A percentile compares a stretch with the other conserved stretches of the same genome.
Conservation (phyloP, 1,284 basidiomycete species). For the Boletus calvinii region DNA sequence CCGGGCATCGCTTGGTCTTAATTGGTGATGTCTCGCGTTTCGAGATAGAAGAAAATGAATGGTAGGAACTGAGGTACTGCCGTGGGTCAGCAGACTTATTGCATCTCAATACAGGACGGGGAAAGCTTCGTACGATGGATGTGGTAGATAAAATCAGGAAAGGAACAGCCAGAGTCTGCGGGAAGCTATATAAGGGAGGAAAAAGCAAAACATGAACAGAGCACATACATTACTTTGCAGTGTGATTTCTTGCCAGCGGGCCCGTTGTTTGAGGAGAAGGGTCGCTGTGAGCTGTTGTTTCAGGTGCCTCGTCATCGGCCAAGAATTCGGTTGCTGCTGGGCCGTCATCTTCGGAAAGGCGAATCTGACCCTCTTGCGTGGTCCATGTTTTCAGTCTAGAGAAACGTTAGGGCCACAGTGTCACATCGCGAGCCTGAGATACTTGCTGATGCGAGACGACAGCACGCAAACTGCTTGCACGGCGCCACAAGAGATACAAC, state of each 20-base stretch:
- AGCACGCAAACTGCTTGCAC: slow-evolving; percentile 53
- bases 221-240: slow-evolving; percentile 10
- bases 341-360: slow-evolving; percentile 70
- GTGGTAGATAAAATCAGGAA: neutral
- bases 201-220: neutral
- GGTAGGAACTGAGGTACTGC: neutral
- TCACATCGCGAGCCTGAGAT: slow-evolving; percentile 2
- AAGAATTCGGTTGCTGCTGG: slow-evolving; percentile 66
- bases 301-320: slow-evolving; percentile 51
- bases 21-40: neutral
- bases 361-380: slow-evolving; percentile 55
- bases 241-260: neutral
- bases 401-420: neutral
- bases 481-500: slow-evolving; percentile 65
- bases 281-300: slow-evolving; percentile 32
- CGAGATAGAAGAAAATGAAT: neutral
- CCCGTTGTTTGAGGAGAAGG: slow-evolving; percentile 15
- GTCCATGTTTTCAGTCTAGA: slow-evolving; percentile 60
- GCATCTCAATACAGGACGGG: neutral
- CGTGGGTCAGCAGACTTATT: slow-evolving; percentile 1
- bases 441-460: slow-evolving; percentile 67
- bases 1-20: neutral
- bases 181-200: neutral
- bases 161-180: neutral
- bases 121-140: slow-evolving; percentile 1